These are phyloP conservation scores for Tolypocladium tropicale DNA, from an alignment of 2,329 filamentous ascomycete genomes.

Conservation along the genomic window DNA sequence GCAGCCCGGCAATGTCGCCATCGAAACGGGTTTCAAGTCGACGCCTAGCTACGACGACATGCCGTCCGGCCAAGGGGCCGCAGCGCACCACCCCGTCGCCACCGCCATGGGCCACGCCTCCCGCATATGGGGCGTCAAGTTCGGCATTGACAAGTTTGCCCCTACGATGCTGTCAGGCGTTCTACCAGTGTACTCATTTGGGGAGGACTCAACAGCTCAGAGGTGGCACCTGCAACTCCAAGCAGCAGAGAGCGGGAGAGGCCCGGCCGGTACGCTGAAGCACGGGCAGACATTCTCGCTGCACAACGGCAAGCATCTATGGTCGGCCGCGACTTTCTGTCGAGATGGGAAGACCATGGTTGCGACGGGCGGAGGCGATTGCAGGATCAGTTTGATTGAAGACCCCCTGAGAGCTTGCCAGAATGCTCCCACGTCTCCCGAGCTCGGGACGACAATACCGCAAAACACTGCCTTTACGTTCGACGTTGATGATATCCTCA, in stretches of 20 bases:
- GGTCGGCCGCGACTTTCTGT: slow-evolving; percentile 51
- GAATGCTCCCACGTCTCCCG: neutral
- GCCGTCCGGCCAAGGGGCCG: slow-evolving; percentile 5
- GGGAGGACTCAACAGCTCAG: slow-evolving; percentile 73
- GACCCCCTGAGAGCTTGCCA: slow-evolving; percentile 6
- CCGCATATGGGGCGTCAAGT: slow-evolving; percentile 79
- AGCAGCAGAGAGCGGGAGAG: neutral
- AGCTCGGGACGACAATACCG: neutral
- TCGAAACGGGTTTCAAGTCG: slow-evolving; percentile 52
- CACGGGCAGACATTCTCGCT: slow-evolving; percentile 48
- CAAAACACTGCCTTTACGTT: slow-evolving; percentile 11
- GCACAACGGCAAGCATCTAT: slow-evolving; percentile 85
- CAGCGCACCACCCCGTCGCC: slow-evolving; percentile 41
- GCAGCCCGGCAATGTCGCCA: neutral
- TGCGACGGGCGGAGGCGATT: slow-evolving; percentile 79
- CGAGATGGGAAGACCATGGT: slow-evolving; percentile 29
- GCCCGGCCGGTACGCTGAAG: slow-evolving; percentile 24
- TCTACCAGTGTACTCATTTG: slow-evolving; percentile 57
- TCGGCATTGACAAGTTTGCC: slow-evolving; percentile 32
- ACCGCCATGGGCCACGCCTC: slow-evolving; percentile 78
- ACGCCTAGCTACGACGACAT: slow-evolving; percentile 13
- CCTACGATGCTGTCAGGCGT: slow-evolving; percentile 8
- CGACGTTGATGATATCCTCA: slow-evolving; percentile 22
- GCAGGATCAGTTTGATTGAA: slow-evolving; percentile 46
- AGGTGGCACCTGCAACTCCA: slow-evolving; percentile 52